Conservation (phyloP, 371 early-diverging fungal genomes). For the Circinella minor region DNA sequence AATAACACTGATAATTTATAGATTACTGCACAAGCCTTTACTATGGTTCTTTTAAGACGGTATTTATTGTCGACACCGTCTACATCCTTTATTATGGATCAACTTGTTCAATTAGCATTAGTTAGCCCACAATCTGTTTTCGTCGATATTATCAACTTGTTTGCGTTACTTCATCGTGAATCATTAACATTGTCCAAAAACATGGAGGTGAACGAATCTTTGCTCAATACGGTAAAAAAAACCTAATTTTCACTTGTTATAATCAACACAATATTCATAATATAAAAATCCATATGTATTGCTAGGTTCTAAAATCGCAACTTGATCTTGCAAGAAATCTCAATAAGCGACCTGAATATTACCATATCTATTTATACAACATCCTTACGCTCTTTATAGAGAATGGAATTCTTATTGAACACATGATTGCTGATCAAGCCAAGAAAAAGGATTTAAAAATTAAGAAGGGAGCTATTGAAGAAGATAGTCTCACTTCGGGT, state of each 20-base stretch:
- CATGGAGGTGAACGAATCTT: constrained; percentile 44
- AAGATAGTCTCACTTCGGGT: constrained; percentile 19
- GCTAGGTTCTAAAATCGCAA: constrained; percentile 30
- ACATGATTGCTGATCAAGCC: constrained; percentile 27
- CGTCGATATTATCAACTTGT: constrained; percentile 58
- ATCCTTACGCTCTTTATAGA: constrained; percentile 71
- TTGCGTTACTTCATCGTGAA: constrained; percentile 52
- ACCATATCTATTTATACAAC: constrained; percentile 56
- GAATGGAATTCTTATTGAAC: constrained; percentile 67
- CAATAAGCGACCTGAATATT: constrained; percentile 57
- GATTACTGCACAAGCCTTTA: constrained; percentile 63
- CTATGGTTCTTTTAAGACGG: constrained; percentile 62
- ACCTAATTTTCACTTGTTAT: too few relatives aligned
- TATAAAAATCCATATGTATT: not conserved
- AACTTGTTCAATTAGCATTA: constrained; percentile 64
- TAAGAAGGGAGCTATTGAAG: constrained; percentile 49
- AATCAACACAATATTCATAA: too few relatives aligned
- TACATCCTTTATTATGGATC: constrained; percentile 53
- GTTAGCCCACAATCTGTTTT: constrained; percentile 55
- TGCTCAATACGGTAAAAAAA: constrained; percentile 43
- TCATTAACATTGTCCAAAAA: constrained; percentile 29
- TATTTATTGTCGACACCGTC: constrained; percentile 50
- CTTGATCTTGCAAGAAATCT: constrained; percentile 57
- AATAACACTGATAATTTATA: constrained; percentile 11
- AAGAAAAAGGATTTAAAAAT: constrained; percentile 23